phyloP scores from a whole-genome alignment of 177 flowering plant genomes.

The Tripterygium wilfordii region DNA sequence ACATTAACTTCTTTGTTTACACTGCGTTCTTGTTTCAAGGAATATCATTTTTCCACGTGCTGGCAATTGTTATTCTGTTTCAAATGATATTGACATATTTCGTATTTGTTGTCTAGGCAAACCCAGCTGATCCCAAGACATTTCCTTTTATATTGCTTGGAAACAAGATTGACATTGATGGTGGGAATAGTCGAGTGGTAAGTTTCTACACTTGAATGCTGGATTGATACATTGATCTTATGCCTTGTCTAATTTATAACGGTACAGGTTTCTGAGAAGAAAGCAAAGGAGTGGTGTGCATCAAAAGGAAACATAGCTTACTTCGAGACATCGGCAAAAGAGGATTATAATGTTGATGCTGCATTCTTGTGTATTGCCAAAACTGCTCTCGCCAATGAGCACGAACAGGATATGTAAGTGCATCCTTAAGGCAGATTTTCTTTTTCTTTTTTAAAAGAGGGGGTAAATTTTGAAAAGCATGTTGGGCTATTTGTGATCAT shows the following conservation, averaged over 20 bases:
- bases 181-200: slow-evolving; percentile 94
- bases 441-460: no score
- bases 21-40: no score
- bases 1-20: no score
- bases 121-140: slow-evolving; percentile 54
- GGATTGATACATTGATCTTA: no score
- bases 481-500: no score
- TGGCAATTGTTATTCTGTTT: not conserved
- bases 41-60: no score
- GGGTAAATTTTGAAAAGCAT: no score
- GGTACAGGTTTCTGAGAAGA: slow-evolving; percentile 80
- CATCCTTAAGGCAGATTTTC: not conserved
- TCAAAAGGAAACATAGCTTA: slow-evolving; percentile 81
- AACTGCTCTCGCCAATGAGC: slow-evolving; percentile 65
- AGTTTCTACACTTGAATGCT: slow-evolving; percentile 8
- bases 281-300: slow-evolving; percentile 84
- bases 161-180: slow-evolving; percentile 88
- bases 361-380: slow-evolving; percentile 75
- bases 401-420: slow-evolving; percentile 79
- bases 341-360: slow-evolving; percentile 76
- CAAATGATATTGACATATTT: slow-evolving; percentile 1
- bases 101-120: slow-evolving; percentile 40
- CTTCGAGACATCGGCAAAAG: slow-evolving; percentile 92
- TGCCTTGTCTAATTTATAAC: slow-evolving; percentile 4
- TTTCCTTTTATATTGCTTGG: slow-evolving; percentile 89